Evolutionary conservation across 2,329 filamentous ascomycete genomes (phyloP).

Genomic region (Diaporthe aspalathi): DNA sequence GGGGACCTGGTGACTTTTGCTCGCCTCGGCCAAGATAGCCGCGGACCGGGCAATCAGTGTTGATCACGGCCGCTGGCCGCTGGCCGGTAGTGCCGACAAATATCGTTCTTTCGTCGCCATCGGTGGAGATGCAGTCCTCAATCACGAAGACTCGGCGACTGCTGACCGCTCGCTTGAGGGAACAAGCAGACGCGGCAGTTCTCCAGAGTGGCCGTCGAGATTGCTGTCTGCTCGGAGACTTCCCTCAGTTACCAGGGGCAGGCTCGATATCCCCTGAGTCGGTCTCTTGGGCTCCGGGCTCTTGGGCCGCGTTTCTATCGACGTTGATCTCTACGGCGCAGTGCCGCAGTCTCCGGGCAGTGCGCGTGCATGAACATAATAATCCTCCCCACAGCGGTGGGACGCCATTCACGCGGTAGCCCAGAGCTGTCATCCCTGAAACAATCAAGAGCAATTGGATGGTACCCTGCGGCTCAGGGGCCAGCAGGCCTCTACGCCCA

Average conservation of each 20-base stretch:
- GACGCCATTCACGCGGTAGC: slow-evolving; percentile 15
- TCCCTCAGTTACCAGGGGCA: not conserved
- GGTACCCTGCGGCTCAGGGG: slow-evolving; percentile 30
- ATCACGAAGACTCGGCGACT: not conserved
- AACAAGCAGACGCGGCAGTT: not conserved
- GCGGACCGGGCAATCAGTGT: slow-evolving; percentile 26
- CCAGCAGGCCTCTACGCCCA: not conserved
- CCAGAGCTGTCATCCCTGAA: slow-evolving; percentile 28
- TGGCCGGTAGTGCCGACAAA: not conserved
- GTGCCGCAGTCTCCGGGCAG: slow-evolving; percentile 24
- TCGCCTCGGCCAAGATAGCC: slow-evolving; percentile 27
- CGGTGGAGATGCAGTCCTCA: not conserved
- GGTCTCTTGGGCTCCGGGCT: slow-evolving; percentile 3
- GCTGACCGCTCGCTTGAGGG: slow-evolving; percentile 5
- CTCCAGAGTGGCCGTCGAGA: not conserved
- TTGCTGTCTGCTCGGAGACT: not conserved
- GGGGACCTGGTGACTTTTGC: not conserved
- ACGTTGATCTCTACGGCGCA: slow-evolving; percentile 27
- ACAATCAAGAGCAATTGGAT: slow-evolving; percentile 15
- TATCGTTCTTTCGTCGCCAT: not conserved
- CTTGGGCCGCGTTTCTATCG: slow-evolving; percentile 15
- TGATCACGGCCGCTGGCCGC: slow-evolving; percentile 19
- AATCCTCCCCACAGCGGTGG: slow-evolving; percentile 25
- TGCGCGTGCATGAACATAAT: slow-evolving; percentile 25
- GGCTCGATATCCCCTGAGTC: not conserved